phyloP scores from a whole-genome alignment of 2,329 filamentous ascomycete species.

The Plenodomus biglobosus region DNA sequence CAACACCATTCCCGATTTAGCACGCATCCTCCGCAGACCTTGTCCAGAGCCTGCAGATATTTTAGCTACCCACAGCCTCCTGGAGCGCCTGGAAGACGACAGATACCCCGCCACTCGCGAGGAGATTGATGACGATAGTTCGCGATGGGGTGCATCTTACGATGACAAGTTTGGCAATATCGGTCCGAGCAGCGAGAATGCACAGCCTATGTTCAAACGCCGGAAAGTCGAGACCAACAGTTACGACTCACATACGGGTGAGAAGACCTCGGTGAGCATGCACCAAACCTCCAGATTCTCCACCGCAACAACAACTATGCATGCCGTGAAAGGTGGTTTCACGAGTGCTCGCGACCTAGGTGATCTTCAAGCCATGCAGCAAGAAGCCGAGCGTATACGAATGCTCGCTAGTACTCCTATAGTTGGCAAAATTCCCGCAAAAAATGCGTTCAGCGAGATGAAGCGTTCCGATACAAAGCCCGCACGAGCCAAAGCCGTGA shows the following conservation, averaged over 20 bases:
- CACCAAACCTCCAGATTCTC: conserved; percentile 32
- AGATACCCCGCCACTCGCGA: conserved; percentile 39
- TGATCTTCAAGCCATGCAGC: conserved; percentile 43
- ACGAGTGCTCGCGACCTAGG: conserved; percentile 41
- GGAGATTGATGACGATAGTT: conserved; percentile 36
- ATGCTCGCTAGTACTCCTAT: conserved; percentile 17
- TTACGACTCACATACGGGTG: conserved; percentile 3
- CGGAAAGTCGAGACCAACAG: conserved; percentile 26
- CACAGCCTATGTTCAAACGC: conserved; percentile 24
- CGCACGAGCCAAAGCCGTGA: conserved; percentile 20
- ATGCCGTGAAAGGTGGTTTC: conserved; percentile 33
- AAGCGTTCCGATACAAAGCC: conserved; percentile 20
- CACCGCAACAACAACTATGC: conserved; percentile 26
- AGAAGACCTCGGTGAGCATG: conserved; percentile 33
- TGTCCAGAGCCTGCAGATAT: conserved; percentile 55
- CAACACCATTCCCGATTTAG: conserved; percentile 64
- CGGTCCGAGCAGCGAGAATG: conserved; percentile 3
- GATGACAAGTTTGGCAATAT: conserved; percentile 10
- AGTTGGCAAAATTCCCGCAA: background rate
- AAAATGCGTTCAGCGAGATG: conserved; percentile 23
- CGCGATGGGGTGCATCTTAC: conserved; percentile 19
- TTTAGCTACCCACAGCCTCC: conserved; percentile 19
- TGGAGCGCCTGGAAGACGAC: conserved; percentile 41
- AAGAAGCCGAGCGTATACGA: conserved; percentile 38
- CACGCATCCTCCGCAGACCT: conserved; percentile 67